Evolutionary conservation across 148 eudicot species (phyloP).

Genomic region (Limonium bicolor): DNA sequence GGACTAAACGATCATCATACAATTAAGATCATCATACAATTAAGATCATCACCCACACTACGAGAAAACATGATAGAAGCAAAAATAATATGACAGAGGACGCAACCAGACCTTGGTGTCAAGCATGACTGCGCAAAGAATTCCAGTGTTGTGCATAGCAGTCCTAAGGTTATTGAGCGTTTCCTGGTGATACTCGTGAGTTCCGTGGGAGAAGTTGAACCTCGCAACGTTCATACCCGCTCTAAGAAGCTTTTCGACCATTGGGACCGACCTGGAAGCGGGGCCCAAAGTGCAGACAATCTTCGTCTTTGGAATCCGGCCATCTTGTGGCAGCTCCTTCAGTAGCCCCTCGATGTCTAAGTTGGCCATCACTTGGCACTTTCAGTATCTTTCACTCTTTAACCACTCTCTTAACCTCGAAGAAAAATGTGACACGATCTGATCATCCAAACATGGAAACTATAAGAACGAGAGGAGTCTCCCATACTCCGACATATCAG

Average conservation of each 20-base stretch:
- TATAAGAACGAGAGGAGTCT: no score
- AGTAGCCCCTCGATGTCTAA: slow-evolving; percentile 67
- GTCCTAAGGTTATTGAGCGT: slow-evolving; percentile 42
- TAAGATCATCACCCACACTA: background rate
- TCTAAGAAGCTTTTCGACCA: slow-evolving; percentile 48
- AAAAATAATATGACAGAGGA: background rate
- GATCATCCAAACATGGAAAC: no score
- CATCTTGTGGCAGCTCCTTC: slow-evolving; percentile 43
- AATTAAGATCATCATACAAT: background rate
- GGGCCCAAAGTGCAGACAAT: slow-evolving; percentile 62
- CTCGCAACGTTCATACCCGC: slow-evolving; percentile 66
- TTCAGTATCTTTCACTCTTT: no score
- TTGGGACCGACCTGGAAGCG: slow-evolving; percentile 35
- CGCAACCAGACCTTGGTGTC: slow-evolving; percentile 39
- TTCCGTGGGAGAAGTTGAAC: slow-evolving; percentile 58
- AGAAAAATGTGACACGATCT: no score
- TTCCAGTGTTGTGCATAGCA: slow-evolving; percentile 60
- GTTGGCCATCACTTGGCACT: slow-evolving; percentile 33
- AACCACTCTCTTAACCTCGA: no score
- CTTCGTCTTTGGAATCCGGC: slow-evolving; percentile 53
- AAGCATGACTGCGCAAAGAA: slow-evolving; percentile 59
- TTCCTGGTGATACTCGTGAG: slow-evolving; percentile 54
- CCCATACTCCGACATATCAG: no score
- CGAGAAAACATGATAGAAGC: background rate
- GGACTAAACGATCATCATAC: background rate